phyloP scores from a whole-genome alignment of 2,329 filamentous ascomycete genomes.

The Sporothrix humicola region DNA sequence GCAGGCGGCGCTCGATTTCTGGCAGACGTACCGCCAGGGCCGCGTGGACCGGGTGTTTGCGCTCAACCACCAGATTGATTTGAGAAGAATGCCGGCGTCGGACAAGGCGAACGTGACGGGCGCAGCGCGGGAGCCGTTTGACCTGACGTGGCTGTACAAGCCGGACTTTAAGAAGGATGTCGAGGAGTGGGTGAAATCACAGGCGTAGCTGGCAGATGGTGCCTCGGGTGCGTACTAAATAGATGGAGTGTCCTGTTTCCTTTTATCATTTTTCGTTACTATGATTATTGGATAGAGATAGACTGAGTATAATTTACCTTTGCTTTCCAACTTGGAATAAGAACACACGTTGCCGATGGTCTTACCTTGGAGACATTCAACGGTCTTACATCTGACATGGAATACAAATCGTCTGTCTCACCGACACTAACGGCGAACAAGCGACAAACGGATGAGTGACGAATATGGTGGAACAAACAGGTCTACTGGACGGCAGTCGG shows the following conservation, averaged over 20 bases:
- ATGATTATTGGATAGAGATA: not conserved
- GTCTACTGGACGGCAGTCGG: not conserved
- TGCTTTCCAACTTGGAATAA: not conserved
- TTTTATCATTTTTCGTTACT: not conserved
- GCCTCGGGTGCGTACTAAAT: too few relatives aligned
- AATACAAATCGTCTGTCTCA: not conserved
- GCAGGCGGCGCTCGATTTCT: slow-evolving; percentile 37
- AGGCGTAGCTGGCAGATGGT: not conserved
- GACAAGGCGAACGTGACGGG: not conserved
- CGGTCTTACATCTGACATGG: not conserved
- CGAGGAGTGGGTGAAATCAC: slow-evolving; percentile 11
- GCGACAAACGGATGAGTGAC: not conserved
- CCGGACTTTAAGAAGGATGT: slow-evolving; percentile 28
- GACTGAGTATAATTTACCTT: not conserved
- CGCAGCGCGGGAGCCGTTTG: slow-evolving; percentile 5
- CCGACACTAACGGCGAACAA: not conserved
- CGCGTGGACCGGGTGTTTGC: slow-evolving; percentile 39
- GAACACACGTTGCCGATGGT: not conserved
- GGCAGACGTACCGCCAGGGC: slow-evolving; percentile 41
- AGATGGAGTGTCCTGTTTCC: too few relatives aligned
- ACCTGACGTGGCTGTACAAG: slow-evolving; percentile 26
- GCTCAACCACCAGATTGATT: slow-evolving; percentile 33
- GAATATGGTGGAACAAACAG: not conserved
- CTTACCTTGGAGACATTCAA: not conserved
- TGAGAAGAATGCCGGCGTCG: slow-evolving; percentile 30